Evolutionary conservation across 306 rosid genomes (phyloP).

Genomic region (Cicer chorassanicum): DNA sequence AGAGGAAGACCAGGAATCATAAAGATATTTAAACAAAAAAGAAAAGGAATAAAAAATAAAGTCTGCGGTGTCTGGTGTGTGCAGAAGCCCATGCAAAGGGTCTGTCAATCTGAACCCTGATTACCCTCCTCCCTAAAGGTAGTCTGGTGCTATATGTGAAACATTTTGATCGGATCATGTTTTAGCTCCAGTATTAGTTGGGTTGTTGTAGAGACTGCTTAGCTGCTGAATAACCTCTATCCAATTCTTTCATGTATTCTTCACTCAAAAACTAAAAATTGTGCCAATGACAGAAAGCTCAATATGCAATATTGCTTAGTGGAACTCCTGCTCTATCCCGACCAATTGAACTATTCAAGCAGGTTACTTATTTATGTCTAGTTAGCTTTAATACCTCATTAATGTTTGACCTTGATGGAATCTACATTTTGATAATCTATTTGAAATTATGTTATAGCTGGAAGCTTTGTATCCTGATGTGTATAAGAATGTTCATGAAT

Average conservation of each 20-base stretch:
- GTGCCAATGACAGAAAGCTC: constrained; percentile 72
- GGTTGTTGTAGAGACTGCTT: constrained; percentile 1
- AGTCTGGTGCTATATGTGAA: constrained; percentile 36
- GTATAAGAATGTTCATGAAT: constrained; percentile 84
- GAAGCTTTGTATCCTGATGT: constrained; percentile 96
- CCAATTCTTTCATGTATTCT: constrained; percentile 35
- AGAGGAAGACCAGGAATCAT: constrained; percentile 1
- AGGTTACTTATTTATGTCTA: constrained; percentile 56
- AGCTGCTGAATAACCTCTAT: constrained; percentile 30
- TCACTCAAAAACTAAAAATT: constrained; percentile 26
- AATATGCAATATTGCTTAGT: constrained; percentile 83
- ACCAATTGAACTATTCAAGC: constrained; percentile 90
- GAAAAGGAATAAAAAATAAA: background rate
- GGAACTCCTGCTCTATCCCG: constrained; percentile 99
- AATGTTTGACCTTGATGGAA: constrained; percentile 32
- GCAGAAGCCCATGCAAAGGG: constrained; percentile 28
- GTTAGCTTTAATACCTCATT: constrained; percentile 16
- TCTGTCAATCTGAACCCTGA: constrained; percentile 24
- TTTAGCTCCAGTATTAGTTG: constrained; percentile 19
- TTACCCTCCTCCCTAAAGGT: constrained; percentile 27
- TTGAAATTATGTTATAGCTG: constrained; percentile 65
- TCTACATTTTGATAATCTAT: constrained; percentile 34
- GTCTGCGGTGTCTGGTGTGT: constrained; percentile 7
- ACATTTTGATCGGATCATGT: constrained; percentile 15
- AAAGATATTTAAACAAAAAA: constrained; percentile 29